Evolutionary conservation across 495 filamentous ascomycete species (phyloP), one percentile per base, ranked within the genome.

Genomic region (Pyronema domesticum): DNA sequence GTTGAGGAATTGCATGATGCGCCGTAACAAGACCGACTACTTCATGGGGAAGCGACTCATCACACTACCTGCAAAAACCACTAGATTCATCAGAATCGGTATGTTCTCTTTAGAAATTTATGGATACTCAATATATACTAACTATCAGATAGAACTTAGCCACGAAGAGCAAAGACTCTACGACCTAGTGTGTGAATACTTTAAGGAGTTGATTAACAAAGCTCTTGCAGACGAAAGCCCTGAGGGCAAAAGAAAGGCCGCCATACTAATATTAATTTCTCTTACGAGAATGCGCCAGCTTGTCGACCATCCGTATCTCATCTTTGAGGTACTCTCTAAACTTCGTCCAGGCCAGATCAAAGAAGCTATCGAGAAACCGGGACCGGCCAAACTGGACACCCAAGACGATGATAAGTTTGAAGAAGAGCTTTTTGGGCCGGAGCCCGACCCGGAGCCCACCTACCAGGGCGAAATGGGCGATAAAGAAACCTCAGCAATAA

Each of bases 281-380:
- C 10, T 66, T 15, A 18, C 66, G 19, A 44, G 64, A n/a, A 43
- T 66, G 23, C 56, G 64, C 9, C 64, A 66, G 51, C 53, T 63
- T 37, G 58, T 55, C 35, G 47, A 62, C 36, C 64, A 66, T 40
- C 62, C 64, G 0, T 57, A 58, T 30, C 43, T 66, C 13, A 56
- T 66, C 36, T 53, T 50, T 56, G 53, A 56, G n/a, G 43, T 59
- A 7, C 48, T 51, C 36, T 52, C 34, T 23, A 54, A 43, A 13
- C 53, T 61, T 37, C 39, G 46, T 7, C 33, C 13, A 1, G 34
- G 30, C 10, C 23, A 30, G 5, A 30, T 30, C 1, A 30, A 30
- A 30, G 57, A 48, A 3, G n/a, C n/a, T n/a, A 13, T 40, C 35
- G 15, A 8, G 13, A 59, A 59, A 52, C 52, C 37, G 13, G 50